Evolutionary conservation across 768 basidiomycete genomes (phyloP).

Genomic region (Fomitopsis serialis): DNA sequence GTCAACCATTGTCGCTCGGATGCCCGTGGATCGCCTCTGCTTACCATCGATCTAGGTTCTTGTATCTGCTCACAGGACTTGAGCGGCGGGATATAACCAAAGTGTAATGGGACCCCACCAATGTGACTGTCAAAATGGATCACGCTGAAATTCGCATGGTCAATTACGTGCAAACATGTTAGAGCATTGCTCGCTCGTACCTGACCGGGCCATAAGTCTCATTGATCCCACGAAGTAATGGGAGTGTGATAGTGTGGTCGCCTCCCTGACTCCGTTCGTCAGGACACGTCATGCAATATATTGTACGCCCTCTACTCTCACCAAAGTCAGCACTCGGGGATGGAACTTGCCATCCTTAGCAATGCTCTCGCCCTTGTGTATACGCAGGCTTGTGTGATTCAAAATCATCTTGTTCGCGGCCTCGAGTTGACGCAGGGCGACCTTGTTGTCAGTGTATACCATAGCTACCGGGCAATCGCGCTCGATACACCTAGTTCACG

Average conservation of each 20-base stretch:
- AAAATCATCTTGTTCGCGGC: slow-evolving; percentile 22
- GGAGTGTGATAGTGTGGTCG: slow-evolving; percentile 27
- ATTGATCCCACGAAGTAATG: slow-evolving; percentile 25
- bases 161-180: slow-evolving; percentile 5
- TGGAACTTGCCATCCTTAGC: slow-evolving; percentile 30
- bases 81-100: background rate
- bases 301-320: background rate
- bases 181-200: slow-evolving; percentile 8
- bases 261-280: slow-evolving; percentile 12
- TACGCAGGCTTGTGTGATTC: slow-evolving; percentile 9
- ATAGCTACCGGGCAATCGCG: slow-evolving; percentile 8
- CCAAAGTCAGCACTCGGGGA: slow-evolving; percentile 26
- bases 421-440: slow-evolving; percentile 28
- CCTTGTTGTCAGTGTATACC: slow-evolving; percentile 22
- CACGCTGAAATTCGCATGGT: slow-evolving; percentile 17
- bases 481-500: background rate
- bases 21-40: too few relatives aligned
- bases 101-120: slow-evolving; percentile 29
- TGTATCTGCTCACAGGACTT: background rate
- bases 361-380: slow-evolving; percentile 13
- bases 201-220: slow-evolving; percentile 26
- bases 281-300: background rate
- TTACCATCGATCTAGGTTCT: background rate
- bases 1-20: too few relatives aligned
- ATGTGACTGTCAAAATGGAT: slow-evolving; percentile 31